Percentiles rank a stretch among this genome's conserved stretches.
Evolutionary conservation across 768 basidiomycete genomes (phyloP).

Genomic region (Cystobasidium ongulense): DNA sequence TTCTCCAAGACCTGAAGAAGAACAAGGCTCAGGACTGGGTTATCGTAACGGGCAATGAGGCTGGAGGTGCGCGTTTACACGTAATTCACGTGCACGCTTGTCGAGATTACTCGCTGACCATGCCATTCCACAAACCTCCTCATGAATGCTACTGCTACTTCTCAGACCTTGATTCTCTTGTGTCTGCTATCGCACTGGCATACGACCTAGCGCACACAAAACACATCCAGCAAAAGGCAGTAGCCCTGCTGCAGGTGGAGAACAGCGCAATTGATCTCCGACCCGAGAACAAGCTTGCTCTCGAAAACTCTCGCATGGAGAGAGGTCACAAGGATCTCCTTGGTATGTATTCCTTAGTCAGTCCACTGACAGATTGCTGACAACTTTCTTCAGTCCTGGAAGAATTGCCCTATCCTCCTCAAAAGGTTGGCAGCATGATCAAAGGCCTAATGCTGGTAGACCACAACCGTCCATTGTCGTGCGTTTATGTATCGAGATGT

Average conservation of each 20-base stretch:
- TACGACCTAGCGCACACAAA: conserved; percentile 23
- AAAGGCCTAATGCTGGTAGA: conserved; percentile 31
- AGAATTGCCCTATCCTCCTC: conserved; percentile 14
- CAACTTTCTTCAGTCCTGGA: conserved; percentile 9
- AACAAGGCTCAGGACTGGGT: conserved; percentile 12
- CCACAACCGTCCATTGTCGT: conserved; percentile 22
- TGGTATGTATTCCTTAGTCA: not conserved
- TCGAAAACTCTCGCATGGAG: conserved; percentile 22
- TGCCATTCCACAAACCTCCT: not conserved
- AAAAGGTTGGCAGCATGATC: conserved; percentile 14
- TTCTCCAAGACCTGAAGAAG: conserved; percentile 13
- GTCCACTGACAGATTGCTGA: not conserved
- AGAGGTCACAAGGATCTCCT: conserved; percentile 30
- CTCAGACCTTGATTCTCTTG: conserved; percentile 29
- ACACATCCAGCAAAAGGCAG: conserved; percentile 5
- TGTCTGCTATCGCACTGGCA: conserved; percentile 24
- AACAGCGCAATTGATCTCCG: conserved; percentile 26
- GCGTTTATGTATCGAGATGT: not conserved
- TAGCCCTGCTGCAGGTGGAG: conserved; percentile 26
- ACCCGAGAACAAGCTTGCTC: conserved; percentile 33
- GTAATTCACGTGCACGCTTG: not conserved
- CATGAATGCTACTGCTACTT: not conserved
- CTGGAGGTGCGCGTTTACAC: conserved; percentile 8
- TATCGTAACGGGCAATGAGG: conserved; percentile 26
- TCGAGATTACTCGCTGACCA: not conserved